Evolutionary conservation across 2,329 filamentous ascomycete genomes (phyloP).

Genomic region (Xenosphaeropsis pyriputrescens): DNA sequence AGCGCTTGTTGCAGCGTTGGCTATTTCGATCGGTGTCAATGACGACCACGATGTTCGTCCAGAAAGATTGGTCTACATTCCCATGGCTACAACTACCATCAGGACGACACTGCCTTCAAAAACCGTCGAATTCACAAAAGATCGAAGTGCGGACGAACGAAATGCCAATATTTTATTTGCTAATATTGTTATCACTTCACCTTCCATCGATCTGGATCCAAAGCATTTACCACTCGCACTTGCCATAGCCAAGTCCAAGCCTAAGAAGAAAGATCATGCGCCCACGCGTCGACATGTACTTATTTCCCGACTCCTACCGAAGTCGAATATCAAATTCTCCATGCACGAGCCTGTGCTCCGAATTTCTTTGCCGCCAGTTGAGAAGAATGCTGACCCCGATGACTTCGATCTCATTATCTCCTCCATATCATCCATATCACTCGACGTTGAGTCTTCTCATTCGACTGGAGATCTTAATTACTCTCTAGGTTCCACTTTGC

Average conservation of each 20-base stretch:
- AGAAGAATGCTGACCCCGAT: conserved; percentile 46
- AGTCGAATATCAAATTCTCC: conserved; percentile 87
- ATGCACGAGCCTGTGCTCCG: conserved; percentile 92
- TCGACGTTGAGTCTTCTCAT: conserved; percentile 94
- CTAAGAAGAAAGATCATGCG: conserved; percentile 24
- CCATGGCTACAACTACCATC: conserved; percentile 92
- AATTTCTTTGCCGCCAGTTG: conserved; percentile 71
- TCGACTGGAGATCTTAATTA: conserved; percentile 80
- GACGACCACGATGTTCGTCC: conserved; percentile 67
- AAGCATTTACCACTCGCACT: conserved; percentile 79
- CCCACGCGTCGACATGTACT: conserved; percentile 45
- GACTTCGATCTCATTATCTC: conserved; percentile 95
- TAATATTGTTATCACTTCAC: conserved; percentile 91
- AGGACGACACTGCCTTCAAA: conserved; percentile 92
- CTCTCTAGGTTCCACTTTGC: conserved; percentile 65
- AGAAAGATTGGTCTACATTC: conserved; percentile 81
- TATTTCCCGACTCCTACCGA: conserved; percentile 82
- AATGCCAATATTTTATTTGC: conserved; percentile 95
- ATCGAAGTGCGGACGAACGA: conserved; percentile 62
- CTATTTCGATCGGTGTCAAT: conserved; percentile 81
- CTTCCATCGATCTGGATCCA: conserved; percentile 83
- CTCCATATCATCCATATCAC: conserved; percentile 80
- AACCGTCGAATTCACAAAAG: conserved; percentile 65
- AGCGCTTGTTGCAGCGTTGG: conserved; percentile 80
- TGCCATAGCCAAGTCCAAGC: conserved; percentile 51